Evolutionary conservation across 495 filamentous ascomycete species (phyloP).

Genomic region (Aspergillus haitiensis): DNA sequence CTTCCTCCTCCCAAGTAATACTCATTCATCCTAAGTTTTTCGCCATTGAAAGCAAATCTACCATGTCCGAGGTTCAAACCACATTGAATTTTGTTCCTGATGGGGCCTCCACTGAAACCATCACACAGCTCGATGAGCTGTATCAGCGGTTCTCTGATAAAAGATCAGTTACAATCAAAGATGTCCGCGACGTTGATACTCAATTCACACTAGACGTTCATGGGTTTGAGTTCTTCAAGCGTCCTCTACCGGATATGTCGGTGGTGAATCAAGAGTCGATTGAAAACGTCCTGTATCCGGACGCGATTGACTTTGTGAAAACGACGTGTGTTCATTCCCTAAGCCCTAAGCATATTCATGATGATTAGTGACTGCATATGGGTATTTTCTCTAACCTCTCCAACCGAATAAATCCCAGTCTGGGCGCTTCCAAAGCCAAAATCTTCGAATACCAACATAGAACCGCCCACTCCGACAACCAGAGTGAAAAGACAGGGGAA

Average conservation of each 20-base stretch:
- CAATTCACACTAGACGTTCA: neutral
- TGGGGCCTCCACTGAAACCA: neutral
- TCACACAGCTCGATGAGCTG: neutral
- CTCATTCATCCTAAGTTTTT: no score
- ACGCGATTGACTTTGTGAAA: neutral
- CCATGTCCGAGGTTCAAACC: neutral
- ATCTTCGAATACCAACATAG: neutral
- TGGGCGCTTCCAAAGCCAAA: neutral
- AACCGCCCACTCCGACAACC: neutral
- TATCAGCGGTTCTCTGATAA: neutral
- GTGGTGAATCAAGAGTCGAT: neutral
- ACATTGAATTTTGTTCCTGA: neutral
- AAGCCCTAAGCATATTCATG: no score
- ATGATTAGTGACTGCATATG: no score
- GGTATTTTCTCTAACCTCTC: no score
- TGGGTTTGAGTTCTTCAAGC: neutral
- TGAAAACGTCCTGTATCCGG: neutral
- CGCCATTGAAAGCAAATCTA: neutral
- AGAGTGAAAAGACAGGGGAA: neutral
- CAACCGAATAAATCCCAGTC: neutral
- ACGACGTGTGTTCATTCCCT: neutral
- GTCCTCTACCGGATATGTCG: neutral
- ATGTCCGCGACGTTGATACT: neutral
- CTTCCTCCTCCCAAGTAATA: no score
- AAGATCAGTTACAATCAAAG: neutral